These are phyloP conservation scores for Diaporthe caulivora DNA, from an alignment of 2,329 filamentous ascomycete genomes.

Conservation along the genomic window DNA sequence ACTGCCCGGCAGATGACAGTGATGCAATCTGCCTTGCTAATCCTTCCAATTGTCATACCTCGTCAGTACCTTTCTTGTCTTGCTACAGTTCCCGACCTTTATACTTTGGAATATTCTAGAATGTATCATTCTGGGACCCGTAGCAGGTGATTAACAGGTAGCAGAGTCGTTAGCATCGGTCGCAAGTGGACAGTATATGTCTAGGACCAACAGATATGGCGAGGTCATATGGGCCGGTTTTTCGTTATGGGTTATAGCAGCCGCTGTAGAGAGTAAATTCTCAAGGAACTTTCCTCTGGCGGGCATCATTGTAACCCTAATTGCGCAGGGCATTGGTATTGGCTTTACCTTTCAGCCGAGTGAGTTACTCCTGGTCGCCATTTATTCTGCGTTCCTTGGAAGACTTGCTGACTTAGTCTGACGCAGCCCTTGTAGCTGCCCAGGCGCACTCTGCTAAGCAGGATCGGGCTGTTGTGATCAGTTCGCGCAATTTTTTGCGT, in stretches of 20 bases:
- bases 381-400: not conserved
- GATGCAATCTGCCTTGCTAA: constrained; percentile 60
- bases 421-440: constrained; percentile 61
- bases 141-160: too few relatives aligned
- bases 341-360: constrained; percentile 62
- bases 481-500: constrained; percentile 72
- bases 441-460: constrained; percentile 69
- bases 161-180: constrained; percentile 58
- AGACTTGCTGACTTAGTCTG: not conserved
- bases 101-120: too few relatives aligned
- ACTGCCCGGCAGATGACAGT: constrained; percentile 52
- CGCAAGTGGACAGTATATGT: constrained; percentile 69
- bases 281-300: not conserved
- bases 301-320: constrained; percentile 61
- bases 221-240: constrained; percentile 65
- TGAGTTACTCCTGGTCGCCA: constrained; percentile 6
- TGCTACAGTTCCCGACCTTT: too few relatives aligned
- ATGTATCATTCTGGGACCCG: too few relatives aligned
- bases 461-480: constrained; percentile 72
- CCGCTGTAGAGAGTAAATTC: constrained; percentile 25
- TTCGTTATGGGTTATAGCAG: constrained; percentile 51
- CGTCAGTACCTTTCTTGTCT: too few relatives aligned
- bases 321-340: constrained; percentile 64
- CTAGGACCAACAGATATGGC: constrained; percentile 67
- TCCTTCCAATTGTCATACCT: constrained; percentile 60